Conservation (phyloP, 495 filamentous ascomycete species). For the Cercophora sp. region DNA sequence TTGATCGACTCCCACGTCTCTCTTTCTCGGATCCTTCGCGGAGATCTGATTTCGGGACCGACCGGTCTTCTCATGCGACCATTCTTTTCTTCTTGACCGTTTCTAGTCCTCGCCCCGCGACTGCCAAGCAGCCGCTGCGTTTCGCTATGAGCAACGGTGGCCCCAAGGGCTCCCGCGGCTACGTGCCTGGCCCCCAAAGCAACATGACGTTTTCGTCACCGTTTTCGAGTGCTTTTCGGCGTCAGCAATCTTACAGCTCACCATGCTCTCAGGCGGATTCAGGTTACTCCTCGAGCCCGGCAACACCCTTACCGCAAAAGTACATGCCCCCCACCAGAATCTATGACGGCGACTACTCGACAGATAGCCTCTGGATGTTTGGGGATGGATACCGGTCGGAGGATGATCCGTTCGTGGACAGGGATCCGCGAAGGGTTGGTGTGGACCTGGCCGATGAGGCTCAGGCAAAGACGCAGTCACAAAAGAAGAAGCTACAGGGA, state of each 20-base stretch:
- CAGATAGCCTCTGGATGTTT: constrained; percentile 11
- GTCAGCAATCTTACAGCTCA: too few species aligned
- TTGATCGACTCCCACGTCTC: background rate
- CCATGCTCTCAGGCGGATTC: constrained; percentile 25
- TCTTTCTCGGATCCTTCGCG: background rate
- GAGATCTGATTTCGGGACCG: background rate
- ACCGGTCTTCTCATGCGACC: background rate
- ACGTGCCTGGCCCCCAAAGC: constrained; percentile 8
- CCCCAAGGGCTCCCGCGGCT: constrained; percentile 6
- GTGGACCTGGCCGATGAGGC: background rate
- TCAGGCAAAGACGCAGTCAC: background rate
- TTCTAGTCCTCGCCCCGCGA: too few species aligned
- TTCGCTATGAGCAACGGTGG: constrained; percentile 14
- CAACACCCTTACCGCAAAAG: constrained; percentile 6
- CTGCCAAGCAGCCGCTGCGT: background rate
- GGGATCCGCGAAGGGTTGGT: background rate
- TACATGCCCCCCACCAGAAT: too few species aligned
- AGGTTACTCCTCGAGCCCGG: constrained; percentile 23
- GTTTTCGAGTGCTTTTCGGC: too few species aligned
- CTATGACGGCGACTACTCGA: too few species aligned
- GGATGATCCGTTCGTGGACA: constrained; percentile 21
- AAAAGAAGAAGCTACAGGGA: constrained; percentile 13
- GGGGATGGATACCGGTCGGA: constrained; percentile 27
- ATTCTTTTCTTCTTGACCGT: background rate
- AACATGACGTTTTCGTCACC: constrained; percentile 10